Percentiles rank a stretch among this genome's conserved stretches.
phyloP scores from a whole-genome alignment of 2,329 filamentous ascomycete genomes.

The Orbilia ellipsospora region DNA sequence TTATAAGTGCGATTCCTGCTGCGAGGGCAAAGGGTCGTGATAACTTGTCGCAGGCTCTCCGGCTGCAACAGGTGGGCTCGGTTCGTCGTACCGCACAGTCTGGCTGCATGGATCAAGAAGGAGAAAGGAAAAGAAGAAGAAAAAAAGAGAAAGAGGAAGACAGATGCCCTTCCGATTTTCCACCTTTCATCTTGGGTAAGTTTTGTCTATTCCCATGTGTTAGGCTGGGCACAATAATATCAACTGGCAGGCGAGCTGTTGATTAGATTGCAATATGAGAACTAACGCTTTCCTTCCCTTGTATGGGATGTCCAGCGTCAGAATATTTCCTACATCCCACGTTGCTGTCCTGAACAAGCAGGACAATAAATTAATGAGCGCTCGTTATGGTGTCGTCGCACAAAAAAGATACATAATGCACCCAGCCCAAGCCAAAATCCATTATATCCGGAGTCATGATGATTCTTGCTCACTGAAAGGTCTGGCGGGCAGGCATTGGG shows the following conservation, averaged over 20 bases:
- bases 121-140: too few species aligned
- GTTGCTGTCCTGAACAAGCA: slow-evolving; percentile 39
- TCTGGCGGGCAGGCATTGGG: slow-evolving; percentile 31
- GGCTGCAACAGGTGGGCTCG: slow-evolving; percentile 39
- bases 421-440: slow-evolving; percentile 19
- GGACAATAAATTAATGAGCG: slow-evolving; percentile 41
- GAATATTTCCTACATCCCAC: slow-evolving; percentile 40
- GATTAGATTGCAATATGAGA: slow-evolving; percentile 34
- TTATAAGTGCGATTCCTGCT: slow-evolving; percentile 45
- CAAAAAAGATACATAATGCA: neutral
- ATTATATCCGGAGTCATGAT: slow-evolving; percentile 37
- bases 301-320: slow-evolving; percentile 43
- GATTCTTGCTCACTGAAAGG: slow-evolving; percentile 8
- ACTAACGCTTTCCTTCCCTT: slow-evolving; percentile 27
- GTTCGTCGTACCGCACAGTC: slow-evolving; percentile 17
- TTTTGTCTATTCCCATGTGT: slow-evolving; percentile 41
- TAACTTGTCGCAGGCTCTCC: slow-evolving; percentile 27
- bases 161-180: slow-evolving; percentile 18
- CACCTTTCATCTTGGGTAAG: slow-evolving; percentile 55
- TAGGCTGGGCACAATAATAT: slow-evolving; percentile 25
- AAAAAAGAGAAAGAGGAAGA: slow-evolving; percentile 13
- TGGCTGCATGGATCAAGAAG: too few species aligned
- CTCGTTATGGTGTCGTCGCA: slow-evolving; percentile 43
- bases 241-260: slow-evolving; percentile 42
- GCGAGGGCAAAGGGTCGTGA: slow-evolving; percentile 47